Evolutionary conservation across 345 rosid genomes (phyloP), one percentile per base, ranked within the genome.

Genomic region (Theobroma cacao): DNA sequence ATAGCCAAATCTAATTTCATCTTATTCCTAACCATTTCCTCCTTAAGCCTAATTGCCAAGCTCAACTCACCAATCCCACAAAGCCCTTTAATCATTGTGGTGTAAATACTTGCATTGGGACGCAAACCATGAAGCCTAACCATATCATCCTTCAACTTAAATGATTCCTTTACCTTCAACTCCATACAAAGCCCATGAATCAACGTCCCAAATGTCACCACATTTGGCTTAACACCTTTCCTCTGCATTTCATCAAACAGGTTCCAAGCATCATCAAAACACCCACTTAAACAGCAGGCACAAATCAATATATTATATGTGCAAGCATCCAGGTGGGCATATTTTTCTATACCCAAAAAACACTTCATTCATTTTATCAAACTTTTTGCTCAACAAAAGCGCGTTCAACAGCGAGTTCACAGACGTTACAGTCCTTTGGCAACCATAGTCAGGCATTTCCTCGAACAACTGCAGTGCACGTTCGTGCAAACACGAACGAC

Each of bases 301-400:
- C 82, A 74, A 53, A 95, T 91, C 87, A 91, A 17, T 78, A 93
- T 84, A 75, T 92, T 93, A 78, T 83, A 95, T 52, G 94, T 95
- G 64, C 98, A 93, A 52, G 90, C 85, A 80, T 95, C 96, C 4
- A 93, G 90, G 68, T 64, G 72, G 11, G 75, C 86, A 64, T 53
- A 79, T 72, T 84, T 69, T 74, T 84, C 89, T 80, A 90, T 68
- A 65, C 77, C 47, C 61, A 28, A 66, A 67, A 13, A 88, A 75
- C 9, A 86, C n/a, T 1, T 87, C 86, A 30, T 48, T 80, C 89
- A 87, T 82, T 74, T 79, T 78, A 14, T 87, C 88, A 53, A 86
- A 84, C n/a, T 83, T 82, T 3, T 83, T 40, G 76, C 90, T 89
- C 63, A 63, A 78, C 34, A 90, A 53, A 38, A 91, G 82, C 64